phyloP scores from a whole-genome alignment of 345 rosid species.

The Anacardium occidentale region DNA sequence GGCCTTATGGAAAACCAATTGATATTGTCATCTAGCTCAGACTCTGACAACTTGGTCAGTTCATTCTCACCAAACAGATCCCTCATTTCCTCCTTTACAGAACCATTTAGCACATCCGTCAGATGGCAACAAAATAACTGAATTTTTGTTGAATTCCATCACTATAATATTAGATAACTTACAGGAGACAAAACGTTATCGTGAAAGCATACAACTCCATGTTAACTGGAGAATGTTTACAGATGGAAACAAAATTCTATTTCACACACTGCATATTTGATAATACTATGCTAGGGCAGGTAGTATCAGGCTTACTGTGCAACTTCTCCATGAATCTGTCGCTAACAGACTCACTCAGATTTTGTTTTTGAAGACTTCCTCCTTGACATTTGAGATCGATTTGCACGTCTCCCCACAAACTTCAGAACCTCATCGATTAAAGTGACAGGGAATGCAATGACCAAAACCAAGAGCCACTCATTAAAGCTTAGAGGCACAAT shows the following conservation, averaged over 20 bases:
- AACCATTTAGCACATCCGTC: not conserved
- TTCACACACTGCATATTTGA: not conserved
- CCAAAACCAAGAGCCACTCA: constrained; percentile 70
- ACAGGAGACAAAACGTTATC: no score
- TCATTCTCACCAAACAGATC: not conserved
- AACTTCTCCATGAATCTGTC: not conserved
- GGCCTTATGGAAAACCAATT: no score
- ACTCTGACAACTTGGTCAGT: no score
- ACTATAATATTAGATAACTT: no score
- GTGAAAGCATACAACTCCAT: constrained; percentile 1
- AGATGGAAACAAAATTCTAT: constrained; percentile 4
- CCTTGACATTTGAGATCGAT: constrained; percentile 15
- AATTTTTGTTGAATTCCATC: not conserved
- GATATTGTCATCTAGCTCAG: no score
- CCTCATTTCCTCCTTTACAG: not conserved
- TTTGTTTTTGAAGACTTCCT: constrained; percentile 38
- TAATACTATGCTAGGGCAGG: not conserved
- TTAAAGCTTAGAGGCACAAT: constrained; percentile 68
- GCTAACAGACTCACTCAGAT: constrained; percentile 33
- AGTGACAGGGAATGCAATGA: constrained; percentile 57
- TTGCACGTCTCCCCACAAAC: constrained; percentile 42
- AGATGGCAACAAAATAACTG: not conserved
- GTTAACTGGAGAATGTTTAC: not conserved
- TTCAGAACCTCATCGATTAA: constrained; percentile 55
- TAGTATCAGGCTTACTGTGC: not conserved